Conservation (phyloP, 2,329 filamentous ascomycete genomes). For the Nemania abortiva region DNA sequence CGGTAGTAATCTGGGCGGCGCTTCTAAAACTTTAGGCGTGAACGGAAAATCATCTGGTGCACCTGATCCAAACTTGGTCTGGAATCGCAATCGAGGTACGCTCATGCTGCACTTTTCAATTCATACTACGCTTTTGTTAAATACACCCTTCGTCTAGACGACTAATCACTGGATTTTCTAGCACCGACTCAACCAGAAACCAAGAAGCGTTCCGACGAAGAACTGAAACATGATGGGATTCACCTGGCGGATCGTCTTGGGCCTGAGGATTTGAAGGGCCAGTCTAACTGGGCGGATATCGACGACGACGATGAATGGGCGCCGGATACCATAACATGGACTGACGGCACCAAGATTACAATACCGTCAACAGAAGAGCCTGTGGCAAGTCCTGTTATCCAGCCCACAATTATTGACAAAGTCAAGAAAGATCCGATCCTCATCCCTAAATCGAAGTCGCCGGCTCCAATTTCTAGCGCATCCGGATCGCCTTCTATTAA, state of each 20-base stretch:
- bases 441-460: constrained; percentile 60
- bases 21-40: constrained; percentile 61
- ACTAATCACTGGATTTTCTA: constrained; percentile 49
- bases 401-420: constrained; percentile 54
- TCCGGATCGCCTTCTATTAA: constrained; percentile 57
- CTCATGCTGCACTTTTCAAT: background rate
- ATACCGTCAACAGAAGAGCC: constrained; percentile 72
- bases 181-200: constrained; percentile 75
- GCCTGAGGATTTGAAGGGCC: constrained; percentile 78
- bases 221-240: constrained; percentile 87
- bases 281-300: constrained; percentile 90
- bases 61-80: constrained; percentile 80
- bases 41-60: constrained; percentile 70
- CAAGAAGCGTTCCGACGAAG: constrained; percentile 87
- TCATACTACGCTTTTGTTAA: background rate
- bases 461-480: constrained; percentile 53
- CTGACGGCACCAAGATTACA: constrained; percentile 86
- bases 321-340: constrained; percentile 87
- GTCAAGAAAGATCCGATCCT: constrained; percentile 55
- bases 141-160: background rate
- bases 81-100: constrained; percentile 90
- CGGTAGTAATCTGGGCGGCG: constrained; percentile 69
- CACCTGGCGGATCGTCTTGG: constrained; percentile 84
- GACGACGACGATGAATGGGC: constrained; percentile 92
- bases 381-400: constrained; percentile 43